These are phyloP conservation scores for Penicillium dipodomyicola DNA, from an alignment of 495 filamentous ascomycete species.

Conservation along the genomic window DNA sequence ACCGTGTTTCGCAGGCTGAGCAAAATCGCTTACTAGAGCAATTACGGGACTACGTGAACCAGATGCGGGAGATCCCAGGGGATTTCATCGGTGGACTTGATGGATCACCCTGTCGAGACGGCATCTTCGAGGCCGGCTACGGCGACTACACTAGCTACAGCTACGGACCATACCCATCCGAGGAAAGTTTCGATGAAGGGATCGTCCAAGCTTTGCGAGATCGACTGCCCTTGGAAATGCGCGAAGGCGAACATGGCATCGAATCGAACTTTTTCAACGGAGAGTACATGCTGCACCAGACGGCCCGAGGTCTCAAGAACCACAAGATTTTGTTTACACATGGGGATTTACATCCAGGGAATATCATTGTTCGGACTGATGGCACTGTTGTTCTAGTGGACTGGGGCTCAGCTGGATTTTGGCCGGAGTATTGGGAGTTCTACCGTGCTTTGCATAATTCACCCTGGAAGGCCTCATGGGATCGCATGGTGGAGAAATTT, in stretches of 20 bases:
- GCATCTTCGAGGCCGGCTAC: neutral
- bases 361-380: conserved; percentile 30
- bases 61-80: conserved; percentile 1
- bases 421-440: conserved; percentile 26
- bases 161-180: neutral
- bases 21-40: neutral
- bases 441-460: conserved; percentile 16
- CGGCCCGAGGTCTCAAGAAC: conserved; percentile 7
- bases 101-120: neutral
- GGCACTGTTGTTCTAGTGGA: conserved; percentile 20
- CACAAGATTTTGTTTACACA: conserved; percentile 33
- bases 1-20: neutral
- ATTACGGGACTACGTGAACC: conserved; percentile 1
- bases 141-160: neutral
- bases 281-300: neutral
- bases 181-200: neutral
- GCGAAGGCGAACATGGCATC: neutral
- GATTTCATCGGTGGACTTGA: conserved; percentile 1
- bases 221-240: neutral
- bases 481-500: conserved; percentile 22
- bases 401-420: conserved; percentile 23
- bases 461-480: conserved; percentile 15
- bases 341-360: conserved; percentile 32
- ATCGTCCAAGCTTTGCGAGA: neutral
- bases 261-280: neutral